These are phyloP conservation scores for Yamadazyma trypodendri DNA, from an alignment of 1,139 yeast genomes.

Conservation along the genomic window DNA sequence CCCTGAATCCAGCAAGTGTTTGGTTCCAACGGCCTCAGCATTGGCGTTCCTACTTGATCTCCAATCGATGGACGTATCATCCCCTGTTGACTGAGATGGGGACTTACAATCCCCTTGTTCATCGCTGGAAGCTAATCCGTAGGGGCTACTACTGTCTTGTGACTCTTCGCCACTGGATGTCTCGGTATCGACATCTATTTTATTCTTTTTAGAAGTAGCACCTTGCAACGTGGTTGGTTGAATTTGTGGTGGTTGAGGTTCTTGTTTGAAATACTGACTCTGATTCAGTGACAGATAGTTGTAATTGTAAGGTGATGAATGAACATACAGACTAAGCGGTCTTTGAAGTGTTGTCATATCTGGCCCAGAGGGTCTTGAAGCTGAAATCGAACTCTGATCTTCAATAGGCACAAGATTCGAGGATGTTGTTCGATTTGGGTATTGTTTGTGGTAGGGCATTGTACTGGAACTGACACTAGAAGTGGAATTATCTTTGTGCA, in stretches of 20 bases:
- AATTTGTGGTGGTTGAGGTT: not conserved
- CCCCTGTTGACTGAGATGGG: constrained; percentile 1
- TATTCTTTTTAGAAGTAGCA: constrained; percentile 2
- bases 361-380: not conserved
- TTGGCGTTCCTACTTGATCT: not conserved
- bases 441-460: constrained; percentile 16
- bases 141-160: constrained; percentile 13
- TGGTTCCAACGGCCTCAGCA: not conserved
- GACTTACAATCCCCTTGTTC: constrained; percentile 14
- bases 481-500: constrained; percentile 17
- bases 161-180: constrained; percentile 10
- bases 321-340: too few relatives aligned
- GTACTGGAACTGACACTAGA: not conserved
- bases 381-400: not conserved
- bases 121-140: constrained; percentile 16
- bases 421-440: constrained; percentile 23
- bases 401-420: constrained; percentile 20
- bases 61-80: not conserved
- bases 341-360: too few relatives aligned
- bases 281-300: not conserved
- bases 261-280: not conserved
- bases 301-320: not conserved
- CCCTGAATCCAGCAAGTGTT: too few relatives aligned
- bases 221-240: not conserved
- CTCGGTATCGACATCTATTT: constrained; percentile 16